These are phyloP conservation scores for Ceriops zippeliana DNA, from an alignment of 345 rosid genomes.

Conservation along the genomic window DNA sequence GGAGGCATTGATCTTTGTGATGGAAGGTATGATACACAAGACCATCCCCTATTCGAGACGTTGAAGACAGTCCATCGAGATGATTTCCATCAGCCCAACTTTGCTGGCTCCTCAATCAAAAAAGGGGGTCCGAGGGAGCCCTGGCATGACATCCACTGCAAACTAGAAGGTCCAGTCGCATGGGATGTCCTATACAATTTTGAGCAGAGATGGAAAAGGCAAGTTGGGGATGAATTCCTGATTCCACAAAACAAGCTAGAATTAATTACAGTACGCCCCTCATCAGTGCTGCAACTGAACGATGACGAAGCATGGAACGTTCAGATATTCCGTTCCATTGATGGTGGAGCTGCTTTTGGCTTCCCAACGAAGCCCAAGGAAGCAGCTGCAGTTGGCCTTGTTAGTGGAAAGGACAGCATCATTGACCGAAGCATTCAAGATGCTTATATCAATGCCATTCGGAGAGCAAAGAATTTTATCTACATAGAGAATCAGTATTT, in stretches of 20 bases:
- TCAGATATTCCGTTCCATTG: slow-evolving; percentile 70
- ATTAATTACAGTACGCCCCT: slow-evolving; percentile 26
- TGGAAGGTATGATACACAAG: slow-evolving; percentile 73
- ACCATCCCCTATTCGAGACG: slow-evolving; percentile 67
- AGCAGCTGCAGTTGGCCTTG: slow-evolving; percentile 45
- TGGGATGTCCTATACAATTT: slow-evolving; percentile 90
- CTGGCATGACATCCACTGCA: slow-evolving; percentile 93
- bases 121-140: slow-evolving; percentile 97
- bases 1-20: slow-evolving; percentile 94
- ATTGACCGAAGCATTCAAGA: slow-evolving; percentile 82
- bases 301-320: slow-evolving; percentile 54
- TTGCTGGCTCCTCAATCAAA: slow-evolving; percentile 45
- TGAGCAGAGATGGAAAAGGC: slow-evolving; percentile 85
- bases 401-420: slow-evolving; percentile 48
- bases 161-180: slow-evolving; percentile 76
- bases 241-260: slow-evolving; percentile 28
- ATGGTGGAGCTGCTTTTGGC: slow-evolving; percentile 41
- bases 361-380: slow-evolving; percentile 38
- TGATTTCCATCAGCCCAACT: slow-evolving; percentile 89
- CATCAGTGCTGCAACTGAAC: slow-evolving; percentile 10
- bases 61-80: slow-evolving; percentile 40
- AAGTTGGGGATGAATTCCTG: slow-evolving; percentile 34
- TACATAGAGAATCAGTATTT: slow-evolving; percentile 89
- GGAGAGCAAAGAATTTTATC: slow-evolving; percentile 73
- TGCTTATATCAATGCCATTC: slow-evolving; percentile 68